Evolutionary conservation across 176 grass and related monocot genomes (phyloP).

Genomic region (Oryza meyeriana): DNA sequence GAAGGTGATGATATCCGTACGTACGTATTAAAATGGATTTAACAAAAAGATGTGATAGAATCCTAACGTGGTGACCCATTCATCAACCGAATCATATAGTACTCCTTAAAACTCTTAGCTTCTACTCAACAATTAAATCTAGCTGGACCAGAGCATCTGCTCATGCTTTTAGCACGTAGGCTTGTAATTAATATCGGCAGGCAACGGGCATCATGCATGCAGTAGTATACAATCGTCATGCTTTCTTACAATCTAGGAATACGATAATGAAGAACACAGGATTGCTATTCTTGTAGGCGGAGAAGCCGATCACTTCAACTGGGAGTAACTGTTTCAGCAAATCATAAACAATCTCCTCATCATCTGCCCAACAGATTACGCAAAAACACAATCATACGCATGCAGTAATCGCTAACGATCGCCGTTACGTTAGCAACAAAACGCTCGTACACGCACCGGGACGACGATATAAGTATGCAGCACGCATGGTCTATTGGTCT

Average conservation of each 20-base stretch:
- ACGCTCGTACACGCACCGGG: not conserved
- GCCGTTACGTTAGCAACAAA: not conserved
- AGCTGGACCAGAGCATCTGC: too few relatives aligned
- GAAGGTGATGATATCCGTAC: too few relatives aligned
- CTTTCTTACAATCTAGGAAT: not conserved
- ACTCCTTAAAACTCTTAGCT: not conserved
- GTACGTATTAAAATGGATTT: too few relatives aligned
- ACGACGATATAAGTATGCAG: too few relatives aligned
- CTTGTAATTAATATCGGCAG: not conserved
- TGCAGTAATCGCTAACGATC: not conserved
- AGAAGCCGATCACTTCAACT: not conserved
- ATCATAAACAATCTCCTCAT: not conserved
- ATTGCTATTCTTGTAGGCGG: not conserved
- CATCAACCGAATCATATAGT: too few relatives aligned
- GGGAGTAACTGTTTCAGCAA: not conserved
- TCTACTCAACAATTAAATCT: not conserved
- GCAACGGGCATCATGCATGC: not conserved
- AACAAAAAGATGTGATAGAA: too few relatives aligned
- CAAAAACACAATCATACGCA: not conserved
- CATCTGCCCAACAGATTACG: not conserved
- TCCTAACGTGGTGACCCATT: too few relatives aligned
- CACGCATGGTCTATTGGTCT: too few relatives aligned
- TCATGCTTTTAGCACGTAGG: not conserved
- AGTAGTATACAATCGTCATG: not conserved
- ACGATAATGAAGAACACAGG: too few relatives aligned